phyloP scores from a whole-genome alignment of 2,329 filamentous ascomycete genomes.

The Lachnellula suecica region DNA sequence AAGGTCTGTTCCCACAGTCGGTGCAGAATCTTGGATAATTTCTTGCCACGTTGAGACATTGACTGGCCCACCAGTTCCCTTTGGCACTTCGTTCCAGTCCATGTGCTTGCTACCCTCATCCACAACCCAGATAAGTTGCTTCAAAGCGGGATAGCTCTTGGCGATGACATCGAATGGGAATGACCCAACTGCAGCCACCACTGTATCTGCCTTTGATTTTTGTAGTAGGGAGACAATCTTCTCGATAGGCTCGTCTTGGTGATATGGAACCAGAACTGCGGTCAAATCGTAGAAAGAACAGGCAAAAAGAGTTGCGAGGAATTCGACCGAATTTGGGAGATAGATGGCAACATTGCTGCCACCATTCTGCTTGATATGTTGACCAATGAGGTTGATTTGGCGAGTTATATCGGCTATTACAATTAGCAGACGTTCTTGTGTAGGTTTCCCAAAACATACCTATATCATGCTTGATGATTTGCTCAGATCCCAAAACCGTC shows the following conservation, averaged over 20 bases:
- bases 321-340: slow-evolving; percentile 89
- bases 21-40: slow-evolving; percentile 69
- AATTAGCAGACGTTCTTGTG: slow-evolving; percentile 18
- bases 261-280: slow-evolving; percentile 81
- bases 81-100: slow-evolving; percentile 90
- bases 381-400: slow-evolving; percentile 85
- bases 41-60: slow-evolving; percentile 94
- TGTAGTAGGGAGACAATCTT: slow-evolving; percentile 71
- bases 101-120: slow-evolving; percentile 88
- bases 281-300: slow-evolving; percentile 82
- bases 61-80: slow-evolving; percentile 70
- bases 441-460: slow-evolving; percentile 41
- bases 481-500: slow-evolving; percentile 76
- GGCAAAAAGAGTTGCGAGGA: slow-evolving; percentile 79
- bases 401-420: slow-evolving; percentile 67
- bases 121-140: slow-evolving; percentile 86
- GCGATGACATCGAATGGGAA: slow-evolving; percentile 76
- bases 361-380: slow-evolving; percentile 69
- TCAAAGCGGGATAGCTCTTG: slow-evolving; percentile 67
- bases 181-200: slow-evolving; percentile 84
- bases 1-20: slow-evolving; percentile 58
- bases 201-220: slow-evolving; percentile 71
- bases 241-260: slow-evolving; percentile 60
- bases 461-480: slow-evolving; percentile 69
- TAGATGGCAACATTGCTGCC: slow-evolving; percentile 83